These are phyloP conservation scores for Penicillium antarcticum DNA, from an alignment of 495 filamentous ascomycete species.

Conservation along the genomic window DNA sequence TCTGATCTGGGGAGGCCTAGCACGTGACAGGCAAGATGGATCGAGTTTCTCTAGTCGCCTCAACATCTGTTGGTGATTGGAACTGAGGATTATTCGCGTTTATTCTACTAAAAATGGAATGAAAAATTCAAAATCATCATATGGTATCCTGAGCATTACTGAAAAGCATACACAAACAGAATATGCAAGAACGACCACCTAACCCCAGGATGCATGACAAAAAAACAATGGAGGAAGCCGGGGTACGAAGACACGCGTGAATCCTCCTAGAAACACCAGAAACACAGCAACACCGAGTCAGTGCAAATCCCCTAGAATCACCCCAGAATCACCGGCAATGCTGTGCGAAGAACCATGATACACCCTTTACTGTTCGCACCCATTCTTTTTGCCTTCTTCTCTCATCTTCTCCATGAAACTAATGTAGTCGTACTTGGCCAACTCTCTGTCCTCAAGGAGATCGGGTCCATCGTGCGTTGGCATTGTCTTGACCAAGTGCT, in stretches of 20 bases:
- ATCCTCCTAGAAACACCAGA: slow-evolving; percentile 14
- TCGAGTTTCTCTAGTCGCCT: background rate
- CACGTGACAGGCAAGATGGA: background rate
- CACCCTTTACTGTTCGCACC: slow-evolving; percentile 19
- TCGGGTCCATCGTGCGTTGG: slow-evolving; percentile 77
- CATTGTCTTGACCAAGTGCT: slow-evolving; percentile 83
- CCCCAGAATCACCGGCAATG: slow-evolving; percentile 26
- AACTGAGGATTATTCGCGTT: background rate
- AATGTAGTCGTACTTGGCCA: slow-evolving; percentile 86
- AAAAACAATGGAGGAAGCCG: slow-evolving; percentile 4
- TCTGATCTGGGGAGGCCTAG: slow-evolving; percentile 1
- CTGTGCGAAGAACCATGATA: slow-evolving; percentile 23
- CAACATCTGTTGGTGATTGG: too few species aligned
- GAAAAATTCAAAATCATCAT: slow-evolving; percentile 4
- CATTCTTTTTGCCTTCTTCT: slow-evolving; percentile 34
- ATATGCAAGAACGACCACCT: slow-evolving; percentile 21
- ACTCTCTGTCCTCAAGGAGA: slow-evolving; percentile 69
- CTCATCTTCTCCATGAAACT: slow-evolving; percentile 84
- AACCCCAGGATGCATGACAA: slow-evolving; percentile 33
- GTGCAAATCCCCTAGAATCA: slow-evolving; percentile 19
- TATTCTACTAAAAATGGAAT: background rate
- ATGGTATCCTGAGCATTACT: slow-evolving; percentile 25
- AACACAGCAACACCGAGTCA: slow-evolving; percentile 21
- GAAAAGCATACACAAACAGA: slow-evolving; percentile 16
- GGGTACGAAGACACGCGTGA: slow-evolving; percentile 11